These are phyloP conservation scores for thale cress (Arabidopsis thaliana) DNA, from an alignment of 345 rosid genomes.

Conservation along the genomic window TAIR10.1 NC_003074.8:22181001-22181500, in stretches of 20 bases:
- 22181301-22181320: constrained; percentile 76
- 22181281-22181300: constrained; percentile 49
- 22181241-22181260: constrained; percentile 75
- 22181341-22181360: constrained; percentile 61
- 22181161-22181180: constrained; percentile 78
- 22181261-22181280: constrained; percentile 66
- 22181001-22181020: constrained; percentile 74
- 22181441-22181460: constrained; percentile 48
- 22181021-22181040: constrained; percentile 84
- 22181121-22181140: constrained; percentile 82
- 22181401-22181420: constrained; percentile 61
- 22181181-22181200: constrained; percentile 82
- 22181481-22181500: constrained; percentile 36
- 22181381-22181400: constrained; percentile 68
- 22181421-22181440: constrained; percentile 55
- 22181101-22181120: constrained; percentile 74
- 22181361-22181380: constrained; percentile 55
- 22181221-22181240: constrained; percentile 67
- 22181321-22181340: constrained; percentile 81
- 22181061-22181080: constrained; percentile 80
- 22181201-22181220: constrained; percentile 68
- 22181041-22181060: constrained; percentile 69
- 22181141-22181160: constrained; percentile 92
- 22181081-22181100: constrained; percentile 83
- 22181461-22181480: constrained; percentile 12